Percentiles rank a stretch among this genome's conserved stretches.
Conservation (phyloP, 441 rosid genomes). For the Pelargonium myrrhifolium region DNA sequence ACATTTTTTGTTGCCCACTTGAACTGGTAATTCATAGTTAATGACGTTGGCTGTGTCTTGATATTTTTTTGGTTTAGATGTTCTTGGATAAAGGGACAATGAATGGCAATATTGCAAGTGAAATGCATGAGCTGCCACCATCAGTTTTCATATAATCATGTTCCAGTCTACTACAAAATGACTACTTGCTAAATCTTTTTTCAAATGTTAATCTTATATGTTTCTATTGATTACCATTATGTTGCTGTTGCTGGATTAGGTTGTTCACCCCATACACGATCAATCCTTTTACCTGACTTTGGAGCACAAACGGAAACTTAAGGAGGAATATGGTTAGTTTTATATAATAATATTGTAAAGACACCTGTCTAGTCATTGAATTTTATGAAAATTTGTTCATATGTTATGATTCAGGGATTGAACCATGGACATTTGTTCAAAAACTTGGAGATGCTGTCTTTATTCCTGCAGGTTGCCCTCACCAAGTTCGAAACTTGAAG, state of each 20-base stretch:
- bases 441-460: slow-evolving; percentile 3
- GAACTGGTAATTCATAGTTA: background rate
- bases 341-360: background rate
- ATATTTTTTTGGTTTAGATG: background rate
- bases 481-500: slow-evolving; percentile 1
- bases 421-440: background rate
- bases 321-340: slow-evolving; percentile 5
- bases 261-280: slow-evolving; percentile 2
- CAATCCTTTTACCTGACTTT: slow-evolving; percentile 1
- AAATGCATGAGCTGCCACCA: too few species aligned
- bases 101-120: too few species aligned
- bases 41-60: background rate
- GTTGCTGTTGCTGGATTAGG: background rate
- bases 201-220: too few species aligned
- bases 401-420: background rate
- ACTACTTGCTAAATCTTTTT: too few species aligned
- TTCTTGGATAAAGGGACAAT: background rate
- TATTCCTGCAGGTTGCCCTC: too few species aligned
- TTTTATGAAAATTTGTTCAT: background rate
- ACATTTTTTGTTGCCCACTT: background rate
- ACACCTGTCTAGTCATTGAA: background rate
- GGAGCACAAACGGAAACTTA: slow-evolving; percentile 2
- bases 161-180: too few species aligned
- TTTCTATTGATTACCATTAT: background rate
- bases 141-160: too few species aligned